Evolutionary conservation across 2,329 filamentous ascomycete genomes (phyloP), one percentile per base, ranked within the genome.

Genomic region (Colletotrichum euphorbiae): DNA sequence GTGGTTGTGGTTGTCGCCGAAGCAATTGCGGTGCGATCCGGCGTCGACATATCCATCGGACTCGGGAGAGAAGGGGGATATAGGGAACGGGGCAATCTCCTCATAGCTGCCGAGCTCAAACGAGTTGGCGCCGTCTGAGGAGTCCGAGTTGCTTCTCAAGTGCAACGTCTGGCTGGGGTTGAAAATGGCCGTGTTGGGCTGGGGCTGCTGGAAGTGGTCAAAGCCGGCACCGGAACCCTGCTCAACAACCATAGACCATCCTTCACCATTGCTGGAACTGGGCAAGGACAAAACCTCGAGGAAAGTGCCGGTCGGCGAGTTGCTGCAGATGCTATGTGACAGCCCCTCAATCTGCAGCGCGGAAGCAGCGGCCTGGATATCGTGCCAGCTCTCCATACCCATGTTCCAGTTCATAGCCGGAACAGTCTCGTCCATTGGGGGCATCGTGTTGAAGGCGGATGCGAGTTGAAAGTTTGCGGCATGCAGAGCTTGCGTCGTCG

Each of bases 161-260:
- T 98, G 95, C 58, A 98, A 83, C 1, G 94, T 97, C 81, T 97
- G 92, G 70, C 91, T 89, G 2, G 95, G 95, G 80, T 98, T 97
- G 84, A 97, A 97, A 75, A 97, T 94, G 72, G 92, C 90, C 45
- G 84, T 79, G 70, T 83, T 87, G 58, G 87, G 86, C 55, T 71
- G 69, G 5, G 82, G 77, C 66, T 84, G 82, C 72, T 95, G 92
- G 72, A 92, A 89, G 42, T 80, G 74, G 57, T 90, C 91, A 69
- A 89, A 90, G 69, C 90, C 89, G 33, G 63, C 51, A 15, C 63
- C 56, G 11, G 56, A 52, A 38, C 64, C 64, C 51, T 70, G 70
- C 43, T 71, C 70, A 9, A 69, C 69, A 65, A 98, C 90, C 72
- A 92, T 88, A 57, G 89, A 89, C 94, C 94, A 98, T 66, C 93